Evolutionary conservation across 495 filamentous ascomycete species (phyloP).

Genomic region (Baudoinia panamericana): DNA sequence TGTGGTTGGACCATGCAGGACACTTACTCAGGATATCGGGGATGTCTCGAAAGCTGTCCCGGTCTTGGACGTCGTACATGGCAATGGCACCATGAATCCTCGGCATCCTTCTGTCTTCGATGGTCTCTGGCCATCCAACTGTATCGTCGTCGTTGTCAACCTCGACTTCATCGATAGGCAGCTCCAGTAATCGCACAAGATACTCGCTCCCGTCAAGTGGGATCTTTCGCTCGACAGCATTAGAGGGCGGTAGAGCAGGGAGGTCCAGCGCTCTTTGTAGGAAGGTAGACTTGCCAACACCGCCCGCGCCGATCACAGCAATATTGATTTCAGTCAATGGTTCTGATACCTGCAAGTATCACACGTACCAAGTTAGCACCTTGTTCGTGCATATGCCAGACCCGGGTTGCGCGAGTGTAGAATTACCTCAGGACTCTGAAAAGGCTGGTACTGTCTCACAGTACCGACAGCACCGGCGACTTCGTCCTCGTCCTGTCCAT

Average conservation of each 20-base stretch:
- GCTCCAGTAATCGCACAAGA: slow-evolving; percentile 68
- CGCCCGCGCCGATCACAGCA: slow-evolving; percentile 65
- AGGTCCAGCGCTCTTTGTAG: slow-evolving; percentile 68
- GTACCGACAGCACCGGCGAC: slow-evolving; percentile 19
- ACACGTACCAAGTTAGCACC: slow-evolving; percentile 4
- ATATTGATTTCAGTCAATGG: slow-evolving; percentile 60
- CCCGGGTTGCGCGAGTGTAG: too few relatives aligned
- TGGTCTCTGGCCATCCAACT: slow-evolving; percentile 67
- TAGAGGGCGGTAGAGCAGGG: slow-evolving; percentile 37
- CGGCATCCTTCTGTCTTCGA: slow-evolving; percentile 51
- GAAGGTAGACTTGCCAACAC: slow-evolving; percentile 83
- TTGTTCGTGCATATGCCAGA: not conserved
- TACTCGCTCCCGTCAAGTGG: slow-evolving; percentile 64
- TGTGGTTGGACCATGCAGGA: slow-evolving; percentile 12
- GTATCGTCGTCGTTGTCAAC: slow-evolving; percentile 47
- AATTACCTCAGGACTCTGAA: slow-evolving; percentile 19
- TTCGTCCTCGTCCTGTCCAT: slow-evolving; percentile 19
- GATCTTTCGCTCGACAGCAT: slow-evolving; percentile 50
- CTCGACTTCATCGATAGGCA: slow-evolving; percentile 53
- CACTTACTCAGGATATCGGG: slow-evolving; percentile 60
- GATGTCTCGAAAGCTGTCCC: slow-evolving; percentile 52
- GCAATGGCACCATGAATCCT: slow-evolving; percentile 71
- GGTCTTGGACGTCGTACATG: slow-evolving; percentile 73
- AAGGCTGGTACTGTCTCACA: slow-evolving; percentile 16
- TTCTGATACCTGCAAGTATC: slow-evolving; percentile 11